phyloP scores from a whole-genome alignment of 208 protist genomes.

The Trypanosoma conorhini region DNA sequence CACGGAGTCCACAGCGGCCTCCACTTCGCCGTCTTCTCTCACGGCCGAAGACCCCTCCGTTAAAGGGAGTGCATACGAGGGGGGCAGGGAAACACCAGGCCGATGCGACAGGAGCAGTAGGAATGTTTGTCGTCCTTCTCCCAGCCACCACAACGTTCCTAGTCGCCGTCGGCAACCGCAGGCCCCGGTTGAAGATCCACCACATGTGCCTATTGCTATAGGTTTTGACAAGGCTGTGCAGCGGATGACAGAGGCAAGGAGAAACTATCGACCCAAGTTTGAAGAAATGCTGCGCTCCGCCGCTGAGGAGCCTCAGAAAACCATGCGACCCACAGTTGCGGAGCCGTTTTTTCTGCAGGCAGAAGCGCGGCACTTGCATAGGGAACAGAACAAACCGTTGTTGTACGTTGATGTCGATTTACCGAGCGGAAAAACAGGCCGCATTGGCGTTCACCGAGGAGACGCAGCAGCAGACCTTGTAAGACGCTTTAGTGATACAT shows the following conservation, averaged over 20 bases:
- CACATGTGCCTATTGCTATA: constrained; percentile 16
- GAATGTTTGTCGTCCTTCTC: background rate
- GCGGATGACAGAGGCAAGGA: constrained; percentile 44
- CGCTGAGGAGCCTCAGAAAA: constrained; percentile 1
- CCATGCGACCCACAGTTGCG: constrained; percentile 17
- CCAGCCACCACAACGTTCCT: too few species aligned
- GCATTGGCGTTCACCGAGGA: constrained; percentile 43
- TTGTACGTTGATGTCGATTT: constrained; percentile 59
- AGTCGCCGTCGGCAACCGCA: background rate
- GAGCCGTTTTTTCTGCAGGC: constrained; percentile 33
- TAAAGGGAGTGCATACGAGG: background rate
- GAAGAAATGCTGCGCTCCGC: constrained; percentile 27
- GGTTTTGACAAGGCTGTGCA: constrained; percentile 55
- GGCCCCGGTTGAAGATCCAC: background rate
- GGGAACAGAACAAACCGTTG: constrained; percentile 28
- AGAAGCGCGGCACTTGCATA: constrained; percentile 8
- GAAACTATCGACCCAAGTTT: constrained; percentile 13
- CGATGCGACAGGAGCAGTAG: background rate
- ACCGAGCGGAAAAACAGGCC: constrained; percentile 37
- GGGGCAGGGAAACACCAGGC: background rate
- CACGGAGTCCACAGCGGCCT: background rate
- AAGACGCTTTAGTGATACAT: constrained; percentile 31
- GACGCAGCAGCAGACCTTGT: constrained; percentile 41
- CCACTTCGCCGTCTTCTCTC: background rate
- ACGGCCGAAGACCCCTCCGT: background rate